These are phyloP conservation scores for Candida sakaeoensis DNA, from an alignment of 805 yeast species.

Conservation along the genomic window DNA sequence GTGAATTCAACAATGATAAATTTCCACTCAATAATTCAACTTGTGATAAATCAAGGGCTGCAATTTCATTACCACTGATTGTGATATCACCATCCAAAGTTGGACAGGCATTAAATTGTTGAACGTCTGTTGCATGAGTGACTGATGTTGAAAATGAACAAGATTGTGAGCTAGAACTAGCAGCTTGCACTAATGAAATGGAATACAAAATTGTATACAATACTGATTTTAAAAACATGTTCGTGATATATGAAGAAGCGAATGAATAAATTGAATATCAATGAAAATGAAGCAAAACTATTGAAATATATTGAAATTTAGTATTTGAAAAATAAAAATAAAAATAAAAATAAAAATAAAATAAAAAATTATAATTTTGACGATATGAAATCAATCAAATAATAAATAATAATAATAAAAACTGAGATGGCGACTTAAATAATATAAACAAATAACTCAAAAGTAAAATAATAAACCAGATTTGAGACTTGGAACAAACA, in stretches of 20 bases:
- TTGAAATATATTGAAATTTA: background rate
- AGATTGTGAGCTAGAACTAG: constrained; percentile 11
- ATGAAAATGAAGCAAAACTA: background rate
- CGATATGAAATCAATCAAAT: background rate
- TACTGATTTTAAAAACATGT: constrained; percentile 6
- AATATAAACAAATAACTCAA: too few relatives aligned
- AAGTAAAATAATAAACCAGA: too few relatives aligned
- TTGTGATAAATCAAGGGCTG: constrained; percentile 24
- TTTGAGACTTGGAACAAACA: too few relatives aligned
- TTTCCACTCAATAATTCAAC: constrained; percentile 29
- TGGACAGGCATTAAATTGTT: constrained; percentile 34
- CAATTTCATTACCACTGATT: constrained; percentile 31
- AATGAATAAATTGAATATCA: background rate
- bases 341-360: too few relatives aligned
- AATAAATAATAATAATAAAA: background rate
- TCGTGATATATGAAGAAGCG: background rate
- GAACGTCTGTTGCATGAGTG: constrained; percentile 34
- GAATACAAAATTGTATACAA: background rate
- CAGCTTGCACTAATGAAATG: background rate
- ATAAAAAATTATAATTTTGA: background rate
- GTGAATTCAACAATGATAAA: constrained; percentile 35
- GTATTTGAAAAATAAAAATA: too few relatives aligned
- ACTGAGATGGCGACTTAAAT: too few relatives aligned
- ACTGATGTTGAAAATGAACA: constrained; percentile 40
- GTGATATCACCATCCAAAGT: constrained; percentile 39